These are phyloP conservation scores for Chlamydomonas applanata DNA, from an alignment of 139 green algal species.

Conservation along the genomic window DNA sequence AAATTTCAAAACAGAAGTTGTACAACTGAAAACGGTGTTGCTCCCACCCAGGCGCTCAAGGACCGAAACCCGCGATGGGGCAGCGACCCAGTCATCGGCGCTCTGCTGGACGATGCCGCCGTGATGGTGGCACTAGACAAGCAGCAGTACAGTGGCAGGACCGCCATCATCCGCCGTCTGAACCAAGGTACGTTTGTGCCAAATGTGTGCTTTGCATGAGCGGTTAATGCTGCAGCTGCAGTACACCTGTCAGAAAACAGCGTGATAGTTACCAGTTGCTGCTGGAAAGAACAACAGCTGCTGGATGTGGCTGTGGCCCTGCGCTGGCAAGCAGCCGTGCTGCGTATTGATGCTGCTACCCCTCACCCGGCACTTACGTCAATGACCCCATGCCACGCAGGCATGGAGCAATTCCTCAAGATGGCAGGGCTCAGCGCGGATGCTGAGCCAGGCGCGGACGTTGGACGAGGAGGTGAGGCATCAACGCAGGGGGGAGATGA, in stretches of 20 bases:
- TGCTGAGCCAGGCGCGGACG: neutral
- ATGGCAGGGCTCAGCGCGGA: slow-evolving; percentile 5
- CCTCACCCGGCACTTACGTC: too few species aligned
- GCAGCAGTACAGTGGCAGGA: neutral
- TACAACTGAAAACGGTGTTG: too few species aligned
- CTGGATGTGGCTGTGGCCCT: too few species aligned
- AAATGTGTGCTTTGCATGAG: too few species aligned
- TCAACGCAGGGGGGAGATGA: too few species aligned
- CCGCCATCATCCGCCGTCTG: slow-evolving; percentile 15
- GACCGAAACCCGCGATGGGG: neutral
- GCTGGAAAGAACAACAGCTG: neutral
- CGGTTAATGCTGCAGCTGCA: too few species aligned
- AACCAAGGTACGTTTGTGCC: slow-evolving; percentile 4
- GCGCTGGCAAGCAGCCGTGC: too few species aligned
- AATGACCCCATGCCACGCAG: neutral
- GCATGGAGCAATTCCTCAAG: slow-evolving; percentile 22
- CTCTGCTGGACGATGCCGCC: neutral
- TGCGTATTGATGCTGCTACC: too few species aligned
- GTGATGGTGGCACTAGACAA: slow-evolving; percentile 9
- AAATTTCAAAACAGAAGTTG: too few species aligned
- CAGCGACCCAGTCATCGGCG: neutral
- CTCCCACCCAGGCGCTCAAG: too few species aligned
- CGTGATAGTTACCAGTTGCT: too few species aligned
- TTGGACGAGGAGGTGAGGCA: neutral
- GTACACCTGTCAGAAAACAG: too few species aligned